Base-by-base conservation (phyloP, 2,329 filamentous ascomycete species). In the Ceratocystis diversiconidia region DNA sequence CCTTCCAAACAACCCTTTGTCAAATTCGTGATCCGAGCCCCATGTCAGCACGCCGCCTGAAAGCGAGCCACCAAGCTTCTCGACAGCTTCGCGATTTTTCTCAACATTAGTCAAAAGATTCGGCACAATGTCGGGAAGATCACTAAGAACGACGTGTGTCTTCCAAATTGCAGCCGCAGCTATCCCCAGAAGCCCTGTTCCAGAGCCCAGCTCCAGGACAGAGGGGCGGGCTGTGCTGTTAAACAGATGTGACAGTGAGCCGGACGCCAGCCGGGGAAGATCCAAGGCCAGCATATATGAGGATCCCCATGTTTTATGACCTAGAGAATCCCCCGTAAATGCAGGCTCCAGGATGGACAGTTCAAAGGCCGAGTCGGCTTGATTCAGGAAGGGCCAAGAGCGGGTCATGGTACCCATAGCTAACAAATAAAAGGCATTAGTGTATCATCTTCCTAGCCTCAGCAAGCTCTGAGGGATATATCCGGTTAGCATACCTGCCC, bases 231-330 rank as follows among this genome's bases (percentile, higher is more conserved):
- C 67, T 12, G 72, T 72, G 65, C 73, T 71, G 48, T 74, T 72
- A 17, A 84, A 75, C 6, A 82, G 70, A 55, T 78, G 75, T 41
- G 76, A 77, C 25, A 84, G 71, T 0, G 77, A 75, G 15, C 74
- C 77, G 55, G 73, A 74, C 6, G 72, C 75, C 48, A 85, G 76
- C 12, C 72, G 72, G 22, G 78, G 77, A 30, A 97, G 81, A 28
- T 88, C 84, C 70, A 84, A 87, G 0, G 92, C 88, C 3, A 97
- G 84, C 1, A 95, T 81, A 72, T 91, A 95, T 0, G 91, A 92
- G 0, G 91, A 92, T 0, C 89, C 90, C 94, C 94, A 97, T 0
- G 94, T 99, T 75, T 99, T 97, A 73, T 95, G 81, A 1, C 94
- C 94, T 19, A 97, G 79, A 10, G 59, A 66, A 74, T 96, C 92